These are phyloP conservation scores for Phytophthora idaei DNA, from an alignment of 352 stramenopile genomes.

Conservation along the genomic window DNA sequence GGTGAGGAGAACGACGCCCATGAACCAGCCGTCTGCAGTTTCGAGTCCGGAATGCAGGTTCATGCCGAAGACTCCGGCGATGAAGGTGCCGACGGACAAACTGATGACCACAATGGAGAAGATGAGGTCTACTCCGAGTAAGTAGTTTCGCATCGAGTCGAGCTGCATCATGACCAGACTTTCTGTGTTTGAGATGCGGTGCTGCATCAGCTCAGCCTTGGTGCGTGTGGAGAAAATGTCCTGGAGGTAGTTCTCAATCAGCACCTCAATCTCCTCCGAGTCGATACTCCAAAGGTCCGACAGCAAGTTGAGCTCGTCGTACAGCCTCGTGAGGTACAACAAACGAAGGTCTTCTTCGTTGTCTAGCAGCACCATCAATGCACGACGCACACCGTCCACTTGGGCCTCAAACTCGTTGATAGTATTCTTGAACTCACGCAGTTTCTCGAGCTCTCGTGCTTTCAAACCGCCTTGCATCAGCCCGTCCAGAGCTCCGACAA, in stretches of 20 bases:
- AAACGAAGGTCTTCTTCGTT: conserved; percentile 76
- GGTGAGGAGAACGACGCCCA: conserved; percentile 42
- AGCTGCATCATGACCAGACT: conserved; percentile 77
- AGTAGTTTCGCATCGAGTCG: conserved; percentile 69
- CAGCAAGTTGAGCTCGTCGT: conserved; percentile 44
- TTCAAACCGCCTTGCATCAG: conserved; percentile 54
- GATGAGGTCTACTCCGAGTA: conserved; percentile 59
- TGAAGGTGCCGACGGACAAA: conserved; percentile 60
- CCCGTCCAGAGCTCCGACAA: conserved; percentile 52
- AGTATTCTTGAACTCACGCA: conserved; percentile 75
- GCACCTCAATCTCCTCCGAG: conserved; percentile 61
- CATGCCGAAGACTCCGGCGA: conserved; percentile 70
- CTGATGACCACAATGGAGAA: conserved; percentile 67
- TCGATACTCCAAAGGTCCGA: conserved; percentile 51
- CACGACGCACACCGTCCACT: conserved; percentile 61
- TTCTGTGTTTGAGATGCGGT: conserved; percentile 77
- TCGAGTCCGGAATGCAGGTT: conserved; percentile 54
- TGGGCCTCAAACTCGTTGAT: conserved; percentile 79
- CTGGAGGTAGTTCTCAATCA: conserved; percentile 66
- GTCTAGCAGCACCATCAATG: conserved; percentile 71
- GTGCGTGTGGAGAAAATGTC: conserved; percentile 74
- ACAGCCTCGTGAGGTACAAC: conserved; percentile 59
- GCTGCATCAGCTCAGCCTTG: conserved; percentile 67
- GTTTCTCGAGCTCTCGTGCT: conserved; percentile 56
- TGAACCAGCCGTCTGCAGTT: conserved; percentile 37